A percentile compares a stretch with the other conserved stretches of the same genome.
These are phyloP conservation scores for Helicocarpus griseus DNA, from an alignment of 2,329 filamentous ascomycete species.

Conservation along the genomic window DNA sequence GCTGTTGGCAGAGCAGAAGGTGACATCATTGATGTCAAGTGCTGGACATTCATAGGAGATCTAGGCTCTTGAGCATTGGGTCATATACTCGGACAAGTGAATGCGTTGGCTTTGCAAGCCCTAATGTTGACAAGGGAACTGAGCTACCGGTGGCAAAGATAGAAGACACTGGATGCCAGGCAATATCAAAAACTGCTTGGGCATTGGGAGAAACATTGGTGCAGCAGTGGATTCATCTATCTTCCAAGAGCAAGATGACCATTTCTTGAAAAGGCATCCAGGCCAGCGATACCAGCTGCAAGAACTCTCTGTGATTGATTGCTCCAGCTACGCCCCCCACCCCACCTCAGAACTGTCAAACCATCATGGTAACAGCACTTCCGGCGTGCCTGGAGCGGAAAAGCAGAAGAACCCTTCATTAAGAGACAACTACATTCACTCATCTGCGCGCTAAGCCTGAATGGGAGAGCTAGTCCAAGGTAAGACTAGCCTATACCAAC, in stretches of 20 bases:
- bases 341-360: too few species aligned
- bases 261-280: conserved; percentile 37
- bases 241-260: conserved; percentile 50
- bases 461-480: too few species aligned
- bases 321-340: too few species aligned
- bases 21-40: conserved; percentile 52
- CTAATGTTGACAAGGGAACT: conserved; percentile 24
- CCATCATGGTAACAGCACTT: too few species aligned
- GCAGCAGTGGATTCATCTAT: conserved; percentile 29
- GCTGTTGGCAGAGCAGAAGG: conserved; percentile 37
- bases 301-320: too few species aligned
- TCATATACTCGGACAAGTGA: conserved; percentile 48
- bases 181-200: conserved; percentile 48
- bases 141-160: conserved; percentile 47
- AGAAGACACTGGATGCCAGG: conserved; percentile 44
- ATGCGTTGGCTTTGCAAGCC: conserved; percentile 27
- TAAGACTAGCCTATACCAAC: too few species aligned
- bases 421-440: too few species aligned
- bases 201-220: conserved; percentile 37
- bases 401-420: too few species aligned
- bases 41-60: conserved; percentile 48
- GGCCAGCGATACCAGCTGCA: conserved; percentile 49
- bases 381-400: too few species aligned
- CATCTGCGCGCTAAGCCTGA: too few species aligned
- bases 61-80: conserved; percentile 24